Percentiles rank a stretch among this genome's conserved stretches.
These are phyloP conservation scores for Sechiopsis laciniata DNA, from an alignment of 306 rosid species.

Conservation along the genomic window DNA sequence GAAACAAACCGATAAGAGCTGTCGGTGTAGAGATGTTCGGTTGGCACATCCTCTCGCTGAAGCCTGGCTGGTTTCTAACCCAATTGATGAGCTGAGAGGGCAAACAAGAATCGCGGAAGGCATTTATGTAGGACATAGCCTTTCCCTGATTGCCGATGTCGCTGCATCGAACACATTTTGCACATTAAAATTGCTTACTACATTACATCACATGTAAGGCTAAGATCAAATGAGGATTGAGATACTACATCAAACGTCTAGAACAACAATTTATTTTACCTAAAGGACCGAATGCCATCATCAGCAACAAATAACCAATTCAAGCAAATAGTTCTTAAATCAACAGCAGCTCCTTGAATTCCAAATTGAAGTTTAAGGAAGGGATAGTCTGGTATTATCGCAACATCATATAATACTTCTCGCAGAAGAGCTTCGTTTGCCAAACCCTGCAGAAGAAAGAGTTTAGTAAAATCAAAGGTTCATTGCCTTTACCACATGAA, in stretches of 20 bases:
- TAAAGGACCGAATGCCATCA: constrained; percentile 47
- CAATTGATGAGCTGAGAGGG: constrained; percentile 60
- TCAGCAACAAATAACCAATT: constrained; percentile 65
- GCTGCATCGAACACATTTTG: constrained; percentile 34
- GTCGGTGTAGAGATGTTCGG: constrained; percentile 52
- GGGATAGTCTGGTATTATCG: constrained; percentile 44
- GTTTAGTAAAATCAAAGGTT: neutral
- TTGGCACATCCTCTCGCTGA: constrained; percentile 38
- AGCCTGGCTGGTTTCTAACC: constrained; percentile 41
- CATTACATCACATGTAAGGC: neutral
- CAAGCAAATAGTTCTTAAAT: constrained; percentile 50
- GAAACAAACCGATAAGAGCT: constrained; percentile 62
- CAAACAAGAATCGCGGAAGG: constrained; percentile 56
- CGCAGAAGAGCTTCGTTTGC: constrained; percentile 44
- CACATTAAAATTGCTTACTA: neutral
- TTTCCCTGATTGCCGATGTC: constrained; percentile 48
- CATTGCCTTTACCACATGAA: neutral
- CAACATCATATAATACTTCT: constrained; percentile 48
- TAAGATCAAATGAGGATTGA: constrained; percentile 24
- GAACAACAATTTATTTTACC: constrained; percentile 37
- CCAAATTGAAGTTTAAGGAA: constrained; percentile 40
- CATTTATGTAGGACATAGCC: constrained; percentile 45
- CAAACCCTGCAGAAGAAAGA: constrained; percentile 41
- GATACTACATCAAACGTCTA: constrained; percentile 4
- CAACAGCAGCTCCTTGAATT: constrained; percentile 32